Evolutionary conservation across 2,329 filamentous ascomycete species (phyloP).

Genomic region (Aureobasidium sp.): DNA sequence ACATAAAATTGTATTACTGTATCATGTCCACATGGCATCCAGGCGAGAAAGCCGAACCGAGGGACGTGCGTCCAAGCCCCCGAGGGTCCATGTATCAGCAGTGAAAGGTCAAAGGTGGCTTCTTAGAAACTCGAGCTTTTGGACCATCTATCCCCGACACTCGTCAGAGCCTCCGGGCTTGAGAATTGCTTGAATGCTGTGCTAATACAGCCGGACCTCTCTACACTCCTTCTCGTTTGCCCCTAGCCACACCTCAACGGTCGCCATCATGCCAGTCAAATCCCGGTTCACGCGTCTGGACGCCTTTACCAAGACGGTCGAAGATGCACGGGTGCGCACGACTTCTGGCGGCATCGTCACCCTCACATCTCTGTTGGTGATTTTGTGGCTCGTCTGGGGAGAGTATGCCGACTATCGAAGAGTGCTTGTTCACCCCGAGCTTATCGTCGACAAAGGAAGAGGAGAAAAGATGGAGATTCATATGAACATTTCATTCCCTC

Average conservation of each 20-base stretch:
- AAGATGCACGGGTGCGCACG: conserved; percentile 92
- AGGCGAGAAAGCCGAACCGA: conserved; percentile 5
- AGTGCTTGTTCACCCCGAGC: conserved; percentile 79
- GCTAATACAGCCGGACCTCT: neutral
- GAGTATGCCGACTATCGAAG: conserved; percentile 93
- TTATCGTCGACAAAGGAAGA: conserved; percentile 94
- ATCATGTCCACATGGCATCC: neutral
- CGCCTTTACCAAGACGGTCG: conserved; percentile 98
- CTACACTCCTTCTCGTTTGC: neutral
- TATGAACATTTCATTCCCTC: conserved; percentile 92
- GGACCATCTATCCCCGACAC: neutral
- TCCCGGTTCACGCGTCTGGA: conserved; percentile 94
- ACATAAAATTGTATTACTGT: too few relatives aligned
- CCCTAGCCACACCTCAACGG: neutral
- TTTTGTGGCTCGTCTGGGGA: conserved; percentile 83
- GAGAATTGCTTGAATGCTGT: conserved; percentile 11
- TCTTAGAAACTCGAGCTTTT: neutral
- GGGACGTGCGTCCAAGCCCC: conserved; percentile 2
- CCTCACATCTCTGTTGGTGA: conserved; percentile 78
- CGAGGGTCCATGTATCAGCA: conserved; percentile 3
- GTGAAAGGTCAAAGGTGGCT: conserved; percentile 4
- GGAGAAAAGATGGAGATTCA: conserved; percentile 99
- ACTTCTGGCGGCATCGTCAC: conserved; percentile 94
- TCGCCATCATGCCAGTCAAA: conserved; percentile 68
- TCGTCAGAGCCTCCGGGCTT: conserved; percentile 7